Conservation (phyloP, 2,329 filamentous ascomycete genomes). For the Pseudogymnoascus sp. region DNA sequence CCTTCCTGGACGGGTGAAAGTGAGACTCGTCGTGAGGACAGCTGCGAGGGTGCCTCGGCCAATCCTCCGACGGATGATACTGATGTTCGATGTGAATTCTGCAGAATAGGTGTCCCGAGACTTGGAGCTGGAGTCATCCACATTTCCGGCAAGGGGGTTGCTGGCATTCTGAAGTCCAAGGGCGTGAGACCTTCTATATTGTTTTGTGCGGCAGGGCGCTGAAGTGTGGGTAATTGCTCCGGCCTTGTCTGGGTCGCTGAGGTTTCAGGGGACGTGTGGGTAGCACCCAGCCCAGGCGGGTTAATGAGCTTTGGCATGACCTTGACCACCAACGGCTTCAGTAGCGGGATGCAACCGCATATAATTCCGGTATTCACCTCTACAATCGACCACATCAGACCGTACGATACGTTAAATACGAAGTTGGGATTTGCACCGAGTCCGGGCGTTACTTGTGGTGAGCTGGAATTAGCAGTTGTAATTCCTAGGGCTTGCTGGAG, state of each 20-base stretch:
- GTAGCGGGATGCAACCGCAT: slow-evolving; percentile 76
- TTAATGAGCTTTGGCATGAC: slow-evolving; percentile 15
- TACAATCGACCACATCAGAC: slow-evolving; percentile 85
- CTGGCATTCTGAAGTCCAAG: background rate
- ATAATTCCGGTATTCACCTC: slow-evolving; percentile 84
- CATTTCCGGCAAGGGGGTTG: background rate
- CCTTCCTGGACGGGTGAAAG: background rate
- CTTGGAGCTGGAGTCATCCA: background rate
- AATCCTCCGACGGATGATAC: background rate
- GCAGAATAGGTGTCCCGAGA: background rate
- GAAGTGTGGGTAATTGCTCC: background rate
- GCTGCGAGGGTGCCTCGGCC: background rate
- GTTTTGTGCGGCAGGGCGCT: background rate
- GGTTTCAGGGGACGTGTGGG: background rate
- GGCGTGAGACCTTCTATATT: background rate
- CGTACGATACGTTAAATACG: slow-evolving; percentile 67
- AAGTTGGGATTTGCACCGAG: slow-evolving; percentile 34
- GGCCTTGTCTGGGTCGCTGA: background rate
- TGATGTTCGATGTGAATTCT: background rate
- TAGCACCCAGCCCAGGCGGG: background rate
- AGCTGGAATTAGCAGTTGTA: background rate
- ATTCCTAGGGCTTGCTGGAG: slow-evolving; percentile 49
- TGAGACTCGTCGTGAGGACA: background rate
- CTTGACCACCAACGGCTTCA: slow-evolving; percentile 69
- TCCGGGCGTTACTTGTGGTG: background rate